Percentiles rank a stretch among this genome's conserved stretches.
phyloP scores from a whole-genome alignment of 352 stramenopile genomes.

The Globisporangium camurandrum region DNA sequence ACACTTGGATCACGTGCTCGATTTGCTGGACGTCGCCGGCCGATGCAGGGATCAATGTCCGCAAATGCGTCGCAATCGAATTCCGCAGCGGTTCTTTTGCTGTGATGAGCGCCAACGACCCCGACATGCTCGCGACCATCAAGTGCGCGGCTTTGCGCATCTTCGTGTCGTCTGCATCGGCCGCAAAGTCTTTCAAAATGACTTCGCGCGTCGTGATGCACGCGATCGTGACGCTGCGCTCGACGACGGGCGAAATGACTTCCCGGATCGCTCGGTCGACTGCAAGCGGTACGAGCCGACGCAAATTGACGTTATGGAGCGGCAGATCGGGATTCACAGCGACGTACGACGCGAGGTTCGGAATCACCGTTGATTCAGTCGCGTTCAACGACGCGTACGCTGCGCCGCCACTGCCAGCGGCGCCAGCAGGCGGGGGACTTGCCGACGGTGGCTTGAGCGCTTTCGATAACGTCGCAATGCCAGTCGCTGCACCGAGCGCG shows the following conservation, averaged over 20 bases:
- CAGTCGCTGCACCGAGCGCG: not conserved
- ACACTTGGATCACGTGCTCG: conserved; percentile 96
- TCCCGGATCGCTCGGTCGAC: conserved; percentile 98
- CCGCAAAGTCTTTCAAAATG: conserved; percentile 99
- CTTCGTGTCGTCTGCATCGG: conserved; percentile 91
- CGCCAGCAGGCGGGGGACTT: conserved; percentile 30
- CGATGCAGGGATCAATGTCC: conserved; percentile 84
- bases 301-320: conserved; percentile 91
- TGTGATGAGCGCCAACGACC: conserved; percentile 96
- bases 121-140: conserved; percentile 98
- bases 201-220: conserved; percentile 98
- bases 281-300: conserved; percentile 93
- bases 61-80: conserved; percentile 96
- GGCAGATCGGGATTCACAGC: conserved; percentile 95
- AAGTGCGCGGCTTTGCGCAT: conserved; percentile 97
- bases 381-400: conserved; percentile 24
- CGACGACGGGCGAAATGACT: conserved; percentile 98
- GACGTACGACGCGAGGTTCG: conserved; percentile 97
- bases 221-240: conserved; percentile 98
- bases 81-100: conserved; percentile 96
- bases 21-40: conserved; percentile 89
- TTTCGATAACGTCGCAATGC: conserved; percentile 44
- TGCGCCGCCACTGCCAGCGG: conserved; percentile 9
- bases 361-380: conserved; percentile 94
- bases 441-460: conserved; percentile 37